Conservation (phyloP, 1,284 basidiomycete genomes). For the Bjerkandera adusta region DNA sequence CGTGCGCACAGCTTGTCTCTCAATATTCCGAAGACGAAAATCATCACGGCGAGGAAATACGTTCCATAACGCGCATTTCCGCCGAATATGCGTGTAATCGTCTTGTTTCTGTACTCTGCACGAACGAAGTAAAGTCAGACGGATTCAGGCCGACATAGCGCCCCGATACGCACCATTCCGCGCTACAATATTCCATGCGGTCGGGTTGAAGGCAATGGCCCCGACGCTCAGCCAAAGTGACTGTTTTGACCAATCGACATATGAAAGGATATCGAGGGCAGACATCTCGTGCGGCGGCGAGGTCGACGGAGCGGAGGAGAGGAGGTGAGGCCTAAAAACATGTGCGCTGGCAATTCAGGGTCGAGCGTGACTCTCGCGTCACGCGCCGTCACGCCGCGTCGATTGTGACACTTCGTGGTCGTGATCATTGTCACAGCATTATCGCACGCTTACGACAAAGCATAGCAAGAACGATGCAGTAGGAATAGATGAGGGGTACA, state of each 20-base stretch:
- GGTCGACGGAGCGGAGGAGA: conserved; percentile 1
- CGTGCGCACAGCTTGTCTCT: conserved; percentile 80
- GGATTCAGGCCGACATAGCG: background rate
- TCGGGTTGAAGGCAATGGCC: conserved; percentile 84
- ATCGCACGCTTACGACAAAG: too few relatives aligned
- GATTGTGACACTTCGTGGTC: conserved; percentile 12
- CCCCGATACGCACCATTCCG: conserved; percentile 66
- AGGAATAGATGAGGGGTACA: conserved; percentile 7
- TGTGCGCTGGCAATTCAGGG: background rate
- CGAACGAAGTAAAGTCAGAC: conserved; percentile 2
- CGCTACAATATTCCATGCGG: conserved; percentile 95
- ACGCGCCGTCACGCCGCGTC: conserved; percentile 11
- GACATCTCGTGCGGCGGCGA: conserved; percentile 15
- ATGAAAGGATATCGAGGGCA: conserved; percentile 13
- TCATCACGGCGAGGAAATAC: conserved; percentile 89
- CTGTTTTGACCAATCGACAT: conserved; percentile 59
- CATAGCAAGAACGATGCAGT: background rate
- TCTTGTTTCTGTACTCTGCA: conserved; percentile 84
- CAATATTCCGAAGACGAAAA: conserved; percentile 84
- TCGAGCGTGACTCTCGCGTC: background rate
- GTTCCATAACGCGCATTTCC: conserved; percentile 77
- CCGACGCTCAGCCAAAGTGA: conserved; percentile 67
- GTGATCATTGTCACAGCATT: conserved; percentile 1
- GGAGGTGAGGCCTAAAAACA: background rate
- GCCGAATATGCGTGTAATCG: conserved; percentile 79